phyloP scores from a whole-genome alignment of 2,329 filamentous ascomycete genomes.

The Ophiocordyceps camponoti-rufipedis region DNA sequence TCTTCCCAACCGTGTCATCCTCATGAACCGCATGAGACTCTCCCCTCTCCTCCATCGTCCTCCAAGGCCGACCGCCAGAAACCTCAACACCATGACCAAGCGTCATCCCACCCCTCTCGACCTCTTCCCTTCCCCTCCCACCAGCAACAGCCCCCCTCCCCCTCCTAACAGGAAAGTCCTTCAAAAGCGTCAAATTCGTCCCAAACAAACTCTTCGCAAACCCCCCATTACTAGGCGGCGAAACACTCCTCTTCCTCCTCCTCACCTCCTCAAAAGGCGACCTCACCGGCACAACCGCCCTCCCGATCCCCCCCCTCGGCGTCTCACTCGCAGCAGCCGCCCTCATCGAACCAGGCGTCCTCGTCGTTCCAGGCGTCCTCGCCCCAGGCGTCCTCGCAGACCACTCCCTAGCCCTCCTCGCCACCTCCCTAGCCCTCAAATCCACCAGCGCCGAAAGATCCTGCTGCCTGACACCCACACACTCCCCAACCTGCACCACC shows the following conservation, averaged over 20 bases:
- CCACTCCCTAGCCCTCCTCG: slow-evolving; percentile 19
- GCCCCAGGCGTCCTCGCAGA: slow-evolving; percentile 10
- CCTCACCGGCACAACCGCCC: slow-evolving; percentile 13
- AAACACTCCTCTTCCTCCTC: slow-evolving; percentile 10
- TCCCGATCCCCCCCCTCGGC: slow-evolving; percentile 12
- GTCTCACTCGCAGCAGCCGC: slow-evolving; percentile 8
- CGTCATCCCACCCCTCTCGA: no score
- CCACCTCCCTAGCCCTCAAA: slow-evolving; percentile 43
- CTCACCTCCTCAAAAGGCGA: slow-evolving; percentile 17
- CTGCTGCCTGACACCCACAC: slow-evolving; percentile 53
- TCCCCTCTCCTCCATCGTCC: no score
- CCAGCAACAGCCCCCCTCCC: neutral
- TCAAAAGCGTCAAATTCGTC: slow-evolving; percentile 13
- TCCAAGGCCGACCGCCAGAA: neutral
- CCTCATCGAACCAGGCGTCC: slow-evolving; percentile 15
- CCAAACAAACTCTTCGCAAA: slow-evolving; percentile 18
- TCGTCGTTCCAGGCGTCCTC: slow-evolving; percentile 7
- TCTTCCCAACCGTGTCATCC: no score
- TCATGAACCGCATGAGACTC: no score
- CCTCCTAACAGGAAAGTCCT: neutral
- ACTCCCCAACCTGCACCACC: slow-evolving; percentile 66
- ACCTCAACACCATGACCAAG: no score
- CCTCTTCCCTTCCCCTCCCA: neutral
- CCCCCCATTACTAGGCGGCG: slow-evolving; percentile 14
- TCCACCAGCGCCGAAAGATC: slow-evolving; percentile 61